Conservation (phyloP, 129 eudicot genomes). For the Cynara cardunculus region DNA sequence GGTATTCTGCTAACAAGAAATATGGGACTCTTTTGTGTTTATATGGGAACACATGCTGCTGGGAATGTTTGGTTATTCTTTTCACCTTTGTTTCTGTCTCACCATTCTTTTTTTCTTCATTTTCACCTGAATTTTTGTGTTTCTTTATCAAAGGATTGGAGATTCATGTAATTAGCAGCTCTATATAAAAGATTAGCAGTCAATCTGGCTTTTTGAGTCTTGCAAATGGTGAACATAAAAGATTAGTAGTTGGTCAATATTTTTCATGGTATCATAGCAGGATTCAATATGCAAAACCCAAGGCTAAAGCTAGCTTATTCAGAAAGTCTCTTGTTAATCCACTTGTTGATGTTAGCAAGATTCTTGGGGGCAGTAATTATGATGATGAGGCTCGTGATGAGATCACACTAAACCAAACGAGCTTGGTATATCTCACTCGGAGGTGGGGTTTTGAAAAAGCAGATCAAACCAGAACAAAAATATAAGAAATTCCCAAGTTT, state of each 20-base stretch:
- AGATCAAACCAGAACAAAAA: too few relatives aligned
- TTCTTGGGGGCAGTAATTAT: not conserved
- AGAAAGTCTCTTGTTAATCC: too few relatives aligned
- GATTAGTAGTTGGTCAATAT: not conserved
- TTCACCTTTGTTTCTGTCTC: conserved; percentile 25
- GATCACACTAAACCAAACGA: not conserved
- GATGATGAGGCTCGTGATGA: not conserved
- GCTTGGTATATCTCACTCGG: too few relatives aligned
- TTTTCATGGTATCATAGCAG: not conserved
- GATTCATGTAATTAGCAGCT: conserved; percentile 40
- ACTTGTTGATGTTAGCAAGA: not conserved
- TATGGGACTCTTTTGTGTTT: conserved; percentile 23
- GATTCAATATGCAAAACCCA: not conserved
- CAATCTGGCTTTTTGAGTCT: conserved; percentile 12
- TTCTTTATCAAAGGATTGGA: conserved; percentile 22
- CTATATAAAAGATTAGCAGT: conserved; percentile 26
- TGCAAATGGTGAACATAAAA: conserved; percentile 15
- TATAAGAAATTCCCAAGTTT: not conserved
- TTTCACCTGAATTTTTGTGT: conserved; percentile 27
- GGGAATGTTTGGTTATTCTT: conserved; percentile 29
- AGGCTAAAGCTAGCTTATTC: too few relatives aligned
- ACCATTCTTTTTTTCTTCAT: conserved; percentile 25
- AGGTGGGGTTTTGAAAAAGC: not conserved
- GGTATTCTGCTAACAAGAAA: conserved; percentile 24
- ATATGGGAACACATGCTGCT: conserved; percentile 19